Evolutionary conservation across 169 alveolate genomes (phyloP).

Genomic region (Plasmodium berghei): DNA sequence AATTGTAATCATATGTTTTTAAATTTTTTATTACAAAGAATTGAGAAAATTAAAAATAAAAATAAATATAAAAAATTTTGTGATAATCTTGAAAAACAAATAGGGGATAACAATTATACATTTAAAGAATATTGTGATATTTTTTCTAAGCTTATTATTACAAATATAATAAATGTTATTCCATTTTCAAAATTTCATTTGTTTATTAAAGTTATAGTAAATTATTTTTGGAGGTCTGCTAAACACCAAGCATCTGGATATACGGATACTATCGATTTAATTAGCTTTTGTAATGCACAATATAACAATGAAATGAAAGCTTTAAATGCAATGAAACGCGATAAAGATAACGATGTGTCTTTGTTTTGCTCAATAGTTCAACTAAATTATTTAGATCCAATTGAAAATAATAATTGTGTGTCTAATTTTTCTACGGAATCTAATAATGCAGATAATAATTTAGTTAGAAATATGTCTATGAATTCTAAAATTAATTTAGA

Average conservation of each 20-base stretch:
- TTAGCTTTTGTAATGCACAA: constrained; percentile 13
- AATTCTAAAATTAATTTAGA: neutral
- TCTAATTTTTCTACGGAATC: neutral
- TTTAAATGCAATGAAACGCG: constrained; percentile 6
- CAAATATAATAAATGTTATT: constrained; percentile 18
- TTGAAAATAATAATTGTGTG: neutral
- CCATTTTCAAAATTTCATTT: constrained; percentile 35
- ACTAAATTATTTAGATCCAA: constrained; percentile 11
- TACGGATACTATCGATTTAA: neutral
- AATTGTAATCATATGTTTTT: constrained; percentile 6
- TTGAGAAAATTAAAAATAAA: constrained; percentile 12
- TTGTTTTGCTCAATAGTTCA: constrained; percentile 13
- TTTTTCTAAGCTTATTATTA: constrained; percentile 23
- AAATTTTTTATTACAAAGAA: neutral
- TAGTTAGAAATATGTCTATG: too few relatives aligned
- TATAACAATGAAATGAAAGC: constrained; percentile 5
- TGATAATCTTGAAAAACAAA: constrained; percentile 39
- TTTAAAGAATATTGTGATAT: constrained; percentile 51
- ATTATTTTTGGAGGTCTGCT: neutral
- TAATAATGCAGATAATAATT: neutral
- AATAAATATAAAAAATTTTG: constrained; percentile 38
- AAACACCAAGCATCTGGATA: neutral
- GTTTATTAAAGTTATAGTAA: constrained; percentile 6
- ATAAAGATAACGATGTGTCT: neutral
- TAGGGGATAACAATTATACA: constrained; percentile 31